Evolutionary conservation across 208 protist genomes (phyloP).

Genomic region (Acanthamoeba triangularis): DNA sequence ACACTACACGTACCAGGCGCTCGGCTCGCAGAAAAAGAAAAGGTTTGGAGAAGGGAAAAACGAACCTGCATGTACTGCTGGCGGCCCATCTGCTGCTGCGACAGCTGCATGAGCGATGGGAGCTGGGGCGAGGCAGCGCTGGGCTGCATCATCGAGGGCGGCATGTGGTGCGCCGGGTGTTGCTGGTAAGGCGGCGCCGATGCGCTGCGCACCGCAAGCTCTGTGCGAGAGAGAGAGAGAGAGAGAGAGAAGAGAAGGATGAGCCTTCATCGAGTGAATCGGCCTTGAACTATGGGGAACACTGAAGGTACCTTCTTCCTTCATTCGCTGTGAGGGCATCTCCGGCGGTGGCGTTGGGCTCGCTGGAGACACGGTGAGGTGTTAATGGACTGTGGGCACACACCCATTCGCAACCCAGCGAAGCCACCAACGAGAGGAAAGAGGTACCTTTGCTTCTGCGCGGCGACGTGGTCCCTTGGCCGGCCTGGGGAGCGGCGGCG

Average conservation of each 20-base stretch:
- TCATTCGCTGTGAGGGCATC: not conserved
- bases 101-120: constrained; percentile 13
- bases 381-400: too few relatives aligned
- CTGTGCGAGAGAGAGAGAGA: too few relatives aligned
- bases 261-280: too few relatives aligned
- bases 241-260: too few relatives aligned
- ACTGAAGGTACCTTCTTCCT: constrained; percentile 43
- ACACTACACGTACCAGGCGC: too few relatives aligned
- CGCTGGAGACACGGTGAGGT: not conserved
- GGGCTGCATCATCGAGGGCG: not conserved
- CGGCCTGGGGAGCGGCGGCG: too few relatives aligned
- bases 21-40: too few relatives aligned
- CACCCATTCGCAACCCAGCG: not conserved
- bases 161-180: constrained; percentile 8
- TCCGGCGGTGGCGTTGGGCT: constrained; percentile 7
- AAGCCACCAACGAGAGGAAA: not conserved
- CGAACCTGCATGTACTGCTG: not conserved
- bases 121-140: not conserved
- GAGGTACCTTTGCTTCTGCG: not conserved
- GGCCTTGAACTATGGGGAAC: too few relatives aligned
- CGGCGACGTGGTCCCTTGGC: not conserved
- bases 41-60: too few relatives aligned
- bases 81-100: constrained; percentile 24
- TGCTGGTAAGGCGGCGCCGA: not conserved
- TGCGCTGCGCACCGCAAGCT: not conserved